These are phyloP conservation scores for Alternaria dauci DNA, from an alignment of 2,329 filamentous ascomycete genomes.

Conservation along the genomic window DNA sequence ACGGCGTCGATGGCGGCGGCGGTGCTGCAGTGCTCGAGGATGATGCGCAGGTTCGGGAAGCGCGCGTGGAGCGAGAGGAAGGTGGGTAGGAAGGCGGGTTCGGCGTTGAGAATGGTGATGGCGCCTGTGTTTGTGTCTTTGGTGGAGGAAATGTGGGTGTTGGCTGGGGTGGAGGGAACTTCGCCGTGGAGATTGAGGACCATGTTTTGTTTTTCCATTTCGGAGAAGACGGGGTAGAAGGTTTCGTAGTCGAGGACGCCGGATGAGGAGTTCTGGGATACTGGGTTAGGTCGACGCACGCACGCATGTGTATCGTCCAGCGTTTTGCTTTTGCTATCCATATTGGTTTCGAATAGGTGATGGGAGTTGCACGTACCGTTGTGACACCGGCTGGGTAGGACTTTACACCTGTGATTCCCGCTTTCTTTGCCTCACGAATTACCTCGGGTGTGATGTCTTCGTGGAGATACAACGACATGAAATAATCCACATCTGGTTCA, in stretches of 20 bases:
- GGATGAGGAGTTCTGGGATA: slow-evolving; percentile 61
- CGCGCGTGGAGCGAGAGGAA: slow-evolving; percentile 74
- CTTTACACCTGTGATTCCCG: slow-evolving; percentile 77
- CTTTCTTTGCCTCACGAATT: slow-evolving; percentile 75
- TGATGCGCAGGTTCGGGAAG: slow-evolving; percentile 74
- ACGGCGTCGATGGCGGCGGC: slow-evolving; percentile 82
- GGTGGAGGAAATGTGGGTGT: slow-evolving; percentile 22
- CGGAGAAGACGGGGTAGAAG: slow-evolving; percentile 83
- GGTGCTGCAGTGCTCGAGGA: slow-evolving; percentile 87
- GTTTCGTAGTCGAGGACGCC: slow-evolving; percentile 74
- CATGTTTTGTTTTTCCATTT: slow-evolving; percentile 84
- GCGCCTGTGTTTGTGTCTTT: slow-evolving; percentile 25
- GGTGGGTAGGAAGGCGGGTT: slow-evolving; percentile 81
- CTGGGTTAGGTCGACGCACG: neutral
- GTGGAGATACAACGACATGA: slow-evolving; percentile 63
- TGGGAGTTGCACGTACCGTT: slow-evolving; percentile 31
- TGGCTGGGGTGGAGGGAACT: slow-evolving; percentile 63
- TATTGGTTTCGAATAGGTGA: rapidly evolving
- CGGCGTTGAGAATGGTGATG: slow-evolving; percentile 67
- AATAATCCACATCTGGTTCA: slow-evolving; percentile 59
- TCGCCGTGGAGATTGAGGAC: slow-evolving; percentile 96
- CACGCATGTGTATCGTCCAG: neutral
- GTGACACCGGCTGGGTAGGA: slow-evolving; percentile 65
- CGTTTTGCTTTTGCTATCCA: neutral
- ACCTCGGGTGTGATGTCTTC: slow-evolving; percentile 58